Evolutionary conservation across 805 yeast genomes (phyloP), one percentile per base, ranked within the genome.

Genomic region (Blastobotrys peoriensis): DNA sequence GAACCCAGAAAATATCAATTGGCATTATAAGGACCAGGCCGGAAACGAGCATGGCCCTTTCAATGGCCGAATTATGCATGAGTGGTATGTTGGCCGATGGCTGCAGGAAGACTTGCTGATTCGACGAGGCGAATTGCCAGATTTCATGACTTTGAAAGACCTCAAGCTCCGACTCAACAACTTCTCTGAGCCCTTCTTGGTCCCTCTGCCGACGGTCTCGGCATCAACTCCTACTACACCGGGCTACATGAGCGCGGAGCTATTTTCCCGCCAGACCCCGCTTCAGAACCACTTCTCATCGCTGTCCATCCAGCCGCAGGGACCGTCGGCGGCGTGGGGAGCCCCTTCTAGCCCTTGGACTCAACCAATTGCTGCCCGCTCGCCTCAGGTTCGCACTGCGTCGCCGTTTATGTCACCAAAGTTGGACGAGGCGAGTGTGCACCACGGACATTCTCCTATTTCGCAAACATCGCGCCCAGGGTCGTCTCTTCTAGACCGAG

Each of bases 21-120:
- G 96, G 96, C 65, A 66, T 46, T 86, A 86, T 60, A 65, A 81
- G 44, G 96, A 86, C 60, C 79, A 86, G 0, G 61, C 71, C 34
- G 86, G 84, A 3, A 71, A 64, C 41, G 79, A 78, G 49, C 95
- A 86, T 59, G 96, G 96, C 18, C 95, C 96, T 2, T 86, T 86
- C 63, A 69, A 70, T 38, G 87, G 89, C 2, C 60, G 64, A 20
- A 64, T 74, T 63, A 86, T 86, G 96, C 89, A 84, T 51, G 77
- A 69, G 41, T 86, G 96, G 96, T 77, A 74, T 46, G 57, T 73
- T 5, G 73, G 72, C 36, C 77, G 79, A 2, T 84, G 81, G 63
- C 68, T 86, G 52, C 66, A 66, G 33, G 69, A 67, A 8, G 77
- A 72, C 46, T 66, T 86, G 49, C 64, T 65, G 34, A 66, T 87